Evolutionary conservation across 257 asterid genomes (phyloP).

Genomic region (Solanum rostratum): DNA sequence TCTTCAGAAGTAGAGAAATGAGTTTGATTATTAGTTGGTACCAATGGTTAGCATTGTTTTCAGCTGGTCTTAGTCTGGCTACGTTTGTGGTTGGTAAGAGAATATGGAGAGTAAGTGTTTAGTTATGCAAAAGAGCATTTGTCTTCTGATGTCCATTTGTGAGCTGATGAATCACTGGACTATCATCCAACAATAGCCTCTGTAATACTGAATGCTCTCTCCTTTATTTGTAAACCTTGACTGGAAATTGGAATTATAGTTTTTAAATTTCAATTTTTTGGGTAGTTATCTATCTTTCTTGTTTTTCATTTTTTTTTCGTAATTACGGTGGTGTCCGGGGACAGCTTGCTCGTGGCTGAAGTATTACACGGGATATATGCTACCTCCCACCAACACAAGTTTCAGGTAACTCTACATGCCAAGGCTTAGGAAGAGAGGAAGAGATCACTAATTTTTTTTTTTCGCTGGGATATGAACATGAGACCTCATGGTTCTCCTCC

Average conservation of each 20-base stretch:
- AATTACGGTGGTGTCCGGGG: not conserved
- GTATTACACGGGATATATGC: not conserved
- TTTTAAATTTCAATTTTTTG: not conserved
- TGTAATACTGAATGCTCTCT: not conserved
- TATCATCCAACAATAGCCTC: not conserved
- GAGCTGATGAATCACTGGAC: not conserved
- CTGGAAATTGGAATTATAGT: not conserved
- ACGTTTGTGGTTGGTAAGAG: not conserved
- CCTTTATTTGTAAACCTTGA: not conserved
- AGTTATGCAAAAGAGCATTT: not conserved
- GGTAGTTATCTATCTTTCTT: not conserved
- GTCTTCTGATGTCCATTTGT: not conserved
- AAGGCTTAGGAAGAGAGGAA: not conserved
- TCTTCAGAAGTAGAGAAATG: not conserved
- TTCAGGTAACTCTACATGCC: not conserved
- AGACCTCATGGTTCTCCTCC: not conserved
- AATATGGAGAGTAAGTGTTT: not conserved
- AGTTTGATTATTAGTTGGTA: not conserved
- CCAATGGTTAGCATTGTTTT: not conserved
- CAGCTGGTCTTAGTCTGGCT: not conserved
- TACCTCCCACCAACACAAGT: not conserved
- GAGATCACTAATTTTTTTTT: not conserved
- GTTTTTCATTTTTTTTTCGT: not conserved
- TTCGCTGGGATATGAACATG: not conserved
- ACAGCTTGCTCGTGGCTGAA: not conserved